Evolutionary conservation across 2,329 filamentous ascomycete species (phyloP).

Genomic region (Hypoxylon sp.): DNA sequence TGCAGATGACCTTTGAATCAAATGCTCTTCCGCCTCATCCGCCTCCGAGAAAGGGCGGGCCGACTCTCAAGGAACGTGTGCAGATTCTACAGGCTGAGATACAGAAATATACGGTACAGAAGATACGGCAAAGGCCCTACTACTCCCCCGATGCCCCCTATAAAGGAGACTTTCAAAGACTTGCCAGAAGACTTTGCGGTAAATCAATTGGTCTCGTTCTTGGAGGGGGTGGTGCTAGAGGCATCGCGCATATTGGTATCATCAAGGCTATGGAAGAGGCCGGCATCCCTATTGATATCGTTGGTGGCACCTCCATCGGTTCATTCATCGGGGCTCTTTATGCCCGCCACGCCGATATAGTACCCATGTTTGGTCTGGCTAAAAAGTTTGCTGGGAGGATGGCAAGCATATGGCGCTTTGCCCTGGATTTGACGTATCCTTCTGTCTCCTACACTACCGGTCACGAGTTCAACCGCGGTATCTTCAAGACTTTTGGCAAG

Average conservation of each 20-base stretch:
- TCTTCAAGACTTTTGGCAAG: conserved; percentile 98
- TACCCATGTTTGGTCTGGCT: conserved; percentile 95
- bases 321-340: conserved; percentile 96
- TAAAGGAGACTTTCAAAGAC: conserved; percentile 96
- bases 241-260: conserved; percentile 92
- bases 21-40: conserved; percentile 83
- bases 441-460: conserved; percentile 97
- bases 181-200: conserved; percentile 90
- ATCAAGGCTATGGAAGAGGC: conserved; percentile 96
- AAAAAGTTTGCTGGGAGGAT: conserved; percentile 99
- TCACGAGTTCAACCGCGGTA: conserved; percentile 98
- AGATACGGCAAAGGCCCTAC: conserved; percentile 87
- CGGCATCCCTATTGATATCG: conserved; percentile 93
- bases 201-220: conserved; percentile 96
- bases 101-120: conserved; percentile 96
- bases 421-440: conserved; percentile 94
- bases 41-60: conserved; percentile 83
- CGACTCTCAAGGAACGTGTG: conserved; percentile 90
- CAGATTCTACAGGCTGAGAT: conserved; percentile 97
- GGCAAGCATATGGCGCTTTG: conserved; percentile 99
- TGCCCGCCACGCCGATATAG: conserved; percentile 94
- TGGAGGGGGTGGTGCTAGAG: conserved; percentile 91
- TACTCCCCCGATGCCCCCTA: conserved; percentile 94
- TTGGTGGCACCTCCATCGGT: conserved; percentile 96
- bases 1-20: conserved; percentile 91